Evolutionary conservation across 176 grass and related monocot species (phyloP).

Genomic region (Bothriochloa decipiens): DNA sequence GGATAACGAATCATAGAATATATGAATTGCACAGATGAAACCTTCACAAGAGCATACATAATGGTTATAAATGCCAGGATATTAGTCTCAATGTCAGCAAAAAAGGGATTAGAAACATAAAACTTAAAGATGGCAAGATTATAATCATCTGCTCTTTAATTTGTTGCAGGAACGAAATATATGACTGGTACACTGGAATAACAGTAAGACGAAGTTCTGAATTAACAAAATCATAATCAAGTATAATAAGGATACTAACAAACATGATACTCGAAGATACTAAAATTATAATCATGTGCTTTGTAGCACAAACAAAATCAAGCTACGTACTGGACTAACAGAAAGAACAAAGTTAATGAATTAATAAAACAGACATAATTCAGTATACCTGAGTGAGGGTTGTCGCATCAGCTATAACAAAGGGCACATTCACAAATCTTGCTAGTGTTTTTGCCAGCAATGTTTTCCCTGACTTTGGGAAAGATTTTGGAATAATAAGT

Average conservation of each 20-base stretch:
- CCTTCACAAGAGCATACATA: background rate
- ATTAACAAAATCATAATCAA: background rate
- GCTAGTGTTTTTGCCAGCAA: slow-evolving; percentile 82
- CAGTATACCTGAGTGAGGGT: slow-evolving; percentile 68
- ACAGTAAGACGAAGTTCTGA: background rate
- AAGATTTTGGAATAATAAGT: slow-evolving; percentile 61
- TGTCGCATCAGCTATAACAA: slow-evolving; percentile 76
- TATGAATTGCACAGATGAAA: background rate
- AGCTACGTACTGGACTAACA: background rate
- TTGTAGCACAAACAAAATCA: background rate
- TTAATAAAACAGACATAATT: slow-evolving; percentile 24
- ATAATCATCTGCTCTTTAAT: background rate
- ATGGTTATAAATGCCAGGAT: background rate
- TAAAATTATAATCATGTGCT: background rate
- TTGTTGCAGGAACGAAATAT: slow-evolving; percentile 6
- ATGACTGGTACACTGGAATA: background rate
- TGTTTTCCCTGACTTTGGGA: slow-evolving; percentile 82
- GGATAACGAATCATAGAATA: background rate
- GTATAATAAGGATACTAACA: background rate
- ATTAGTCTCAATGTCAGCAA: slow-evolving; percentile 3
- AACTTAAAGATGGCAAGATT: slow-evolving; percentile 10
- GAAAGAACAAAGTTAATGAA: slow-evolving; percentile 17
- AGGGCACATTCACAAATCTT: slow-evolving; percentile 75
- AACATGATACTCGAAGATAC: background rate
- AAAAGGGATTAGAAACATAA: background rate